Evolutionary conservation across 1,139 yeast species (phyloP).

Genomic region (Entelexis paramagnoliae): DNA sequence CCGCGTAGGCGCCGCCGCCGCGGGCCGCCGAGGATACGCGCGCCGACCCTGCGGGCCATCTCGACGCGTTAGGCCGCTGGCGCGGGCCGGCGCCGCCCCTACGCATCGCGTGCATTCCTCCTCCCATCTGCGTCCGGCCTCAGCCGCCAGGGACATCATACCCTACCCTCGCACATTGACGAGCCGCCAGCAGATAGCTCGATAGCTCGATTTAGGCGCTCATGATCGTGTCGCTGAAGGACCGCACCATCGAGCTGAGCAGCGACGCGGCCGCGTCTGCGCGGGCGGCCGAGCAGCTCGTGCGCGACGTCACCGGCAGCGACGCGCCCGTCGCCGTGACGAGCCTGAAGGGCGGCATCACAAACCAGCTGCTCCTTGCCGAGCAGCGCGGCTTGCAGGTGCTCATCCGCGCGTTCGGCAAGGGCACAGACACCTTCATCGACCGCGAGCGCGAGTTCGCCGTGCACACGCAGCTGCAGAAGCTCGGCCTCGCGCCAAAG

Average conservation of each 20-base stretch:
- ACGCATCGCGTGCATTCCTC: too few relatives aligned
- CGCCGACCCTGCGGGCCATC: too few relatives aligned
- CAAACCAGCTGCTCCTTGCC: slow-evolving; percentile 59
- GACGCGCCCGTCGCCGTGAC: slow-evolving; percentile 12
- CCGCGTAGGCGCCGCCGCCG: too few relatives aligned
- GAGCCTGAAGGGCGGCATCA: slow-evolving; percentile 65
- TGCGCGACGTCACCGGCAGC: slow-evolving; percentile 12
- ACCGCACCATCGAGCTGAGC: slow-evolving; percentile 9
- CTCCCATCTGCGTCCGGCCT: not conserved
- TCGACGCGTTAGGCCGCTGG: too few relatives aligned
- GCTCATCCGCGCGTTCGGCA: slow-evolving; percentile 63
- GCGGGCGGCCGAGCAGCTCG: slow-evolving; percentile 10
- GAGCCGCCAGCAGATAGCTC: not conserved
- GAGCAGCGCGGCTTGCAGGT: slow-evolving; percentile 32
- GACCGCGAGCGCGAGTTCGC: slow-evolving; percentile 70
- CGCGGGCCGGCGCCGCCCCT: too few relatives aligned
- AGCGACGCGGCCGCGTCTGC: not conserved
- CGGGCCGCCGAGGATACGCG: too few relatives aligned
- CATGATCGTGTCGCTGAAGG: slow-evolving; percentile 14
- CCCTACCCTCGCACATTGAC: not conserved
- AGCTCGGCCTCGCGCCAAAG: slow-evolving; percentile 57
- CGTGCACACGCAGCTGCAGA: slow-evolving; percentile 54
- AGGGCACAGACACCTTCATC: slow-evolving; percentile 62
- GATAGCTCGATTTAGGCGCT: not conserved
- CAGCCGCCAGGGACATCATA: not conserved